Base-by-base conservation (phyloP, 768 basidiomycete species). In the Sarcomyxa edulis region DNA sequence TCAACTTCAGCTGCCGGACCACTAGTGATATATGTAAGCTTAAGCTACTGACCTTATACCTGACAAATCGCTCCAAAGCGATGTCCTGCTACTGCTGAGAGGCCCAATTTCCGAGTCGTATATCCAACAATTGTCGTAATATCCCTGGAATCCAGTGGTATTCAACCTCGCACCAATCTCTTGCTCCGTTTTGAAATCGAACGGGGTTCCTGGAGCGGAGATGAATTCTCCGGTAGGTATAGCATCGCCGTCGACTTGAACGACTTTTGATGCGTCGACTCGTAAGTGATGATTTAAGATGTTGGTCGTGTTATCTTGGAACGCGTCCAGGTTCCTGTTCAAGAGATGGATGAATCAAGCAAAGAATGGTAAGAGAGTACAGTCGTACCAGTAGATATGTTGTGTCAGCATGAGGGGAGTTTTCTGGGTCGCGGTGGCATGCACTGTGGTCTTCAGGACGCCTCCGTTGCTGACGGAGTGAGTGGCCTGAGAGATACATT, bases 401-500 rank as follows among this genome's bases (percentile, higher is more conserved):
- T 72, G 71, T 0, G 74, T 74, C 20, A 75, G 50, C 74, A 77
- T 74, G 37, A 76, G 73, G 0, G 75, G 75, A 2, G 76, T 77
- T 65, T 68, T 60, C 46, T 74, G 53, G 1, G 69, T 66, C 0
- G 74, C 69, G 6, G 56, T 64, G 1, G 74, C 74, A 25, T 62
- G 59, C n/a, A 77, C 55, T 3, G 49, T 53, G 1, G 69, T 72
- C 21, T 61, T 55, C 29, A 74, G 51, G 5, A 64, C 51, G 10
- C 72, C 70, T 2, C 64, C 65, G 35, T 72, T 64, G 26, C 52
- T 55, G 2, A 74, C 71, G 0, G 65, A 53, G 47, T 76, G 72
- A 0, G 70, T 75, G 2, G 66, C 67, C 72, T 76, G 28, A 3
- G 20, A 12, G 26, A 14, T 38, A 4, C 12, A 28, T 30, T 5